Base-by-base conservation (phyloP, 2,329 filamentous ascomycete species). In the Leptoxyphium fumago region DNA sequence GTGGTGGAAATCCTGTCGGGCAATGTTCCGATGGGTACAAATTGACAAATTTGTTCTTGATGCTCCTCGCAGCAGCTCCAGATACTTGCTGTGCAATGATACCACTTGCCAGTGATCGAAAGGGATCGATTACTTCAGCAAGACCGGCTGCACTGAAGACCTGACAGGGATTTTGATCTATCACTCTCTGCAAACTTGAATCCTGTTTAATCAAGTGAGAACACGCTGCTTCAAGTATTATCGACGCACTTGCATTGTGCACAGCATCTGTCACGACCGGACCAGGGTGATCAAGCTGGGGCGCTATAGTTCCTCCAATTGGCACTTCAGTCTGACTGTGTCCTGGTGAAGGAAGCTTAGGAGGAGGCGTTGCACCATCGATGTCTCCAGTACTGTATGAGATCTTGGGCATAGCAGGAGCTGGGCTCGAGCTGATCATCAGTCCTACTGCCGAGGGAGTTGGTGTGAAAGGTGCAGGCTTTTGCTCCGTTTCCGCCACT, bases 1-100 rank as follows among this genome's bases (percentile, higher is more conserved):
- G 89, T 0, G 77, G 74, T 0, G 89, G 89, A 56, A 95, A 96
- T 30, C 51, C 53, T 15, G 46, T 55, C 0, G 55, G 55, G 45
- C 56, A 58, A 11, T 45, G 36, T 13, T 55, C 52, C 2, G 57
- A 43, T 6, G 55, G 51, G 61, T 94, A 95, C 5, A 95, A 66
- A 1, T 68, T 71, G 15, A 94, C 66, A 60, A 95, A 95, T 50
- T 85, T 89, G 41, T 74, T 75, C 61, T 89, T 88, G 65, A 98
- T 96, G 5, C 84, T 84, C 52, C 77, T 82, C 10, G 91, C 91
- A 1, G 91, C 91, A 5, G 87, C 86, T 14, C 89, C 87, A 1
- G 87, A 94, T 15, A 98, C 89, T 67, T 98, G 91, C 65, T 96
- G 91, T 43, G 85, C 87, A 55, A 96, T 94, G 58, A 98, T 95